Base-by-base conservation (phyloP, 192 early-diverging fungal species). In the Coemansia sp. region DNA sequence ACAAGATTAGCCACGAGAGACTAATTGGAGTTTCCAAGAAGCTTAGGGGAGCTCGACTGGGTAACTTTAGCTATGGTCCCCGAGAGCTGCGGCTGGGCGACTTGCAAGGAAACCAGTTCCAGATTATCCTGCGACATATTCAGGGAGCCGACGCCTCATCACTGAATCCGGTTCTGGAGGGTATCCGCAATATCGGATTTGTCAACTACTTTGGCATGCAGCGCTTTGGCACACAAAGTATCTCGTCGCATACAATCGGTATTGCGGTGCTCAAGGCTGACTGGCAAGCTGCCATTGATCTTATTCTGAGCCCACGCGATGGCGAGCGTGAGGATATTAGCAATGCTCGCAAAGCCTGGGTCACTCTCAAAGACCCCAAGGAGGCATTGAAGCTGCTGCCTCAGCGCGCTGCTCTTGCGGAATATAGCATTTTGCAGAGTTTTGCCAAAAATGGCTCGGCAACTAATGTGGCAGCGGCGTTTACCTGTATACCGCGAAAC, bases 171-270 rank as follows among this genome's bases (percentile, higher is more conserved):
- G 81, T 90, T 8, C 71, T 97, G 51, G 61, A 63, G 3, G 87
- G 88, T 13, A 70, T 97, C 15, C 65, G 80, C 20, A 58, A 82
- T 16, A 68, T 80, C 38, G 97, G 97, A 2, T 99, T 97, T 57
- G 82, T 97, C 62, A 99, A 99, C 80, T 99, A 97, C 80, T 99
- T 82, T 77, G 97, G 94, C 11, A 91, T 97, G 93, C 97, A 99
- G 75, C 83, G 97, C 14, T 99, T 99, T 62, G 97, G 97, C 23
- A 94, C 92, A 5, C 78, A 87, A 19, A 79, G 84, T 12, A 76
- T 93, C 18, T 68, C 85, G 1, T 95, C 95, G 10, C 88, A 94
- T 63, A 69, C 83, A 14, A 81, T 94, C 18, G 97, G 97, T 5
- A 69, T 85, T 1, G 81, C 84, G 0, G 78, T 94, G 54, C 68